phyloP scores from a whole-genome alignment of 139 green algal species.

The Chlamydomonas incerta region DNA sequence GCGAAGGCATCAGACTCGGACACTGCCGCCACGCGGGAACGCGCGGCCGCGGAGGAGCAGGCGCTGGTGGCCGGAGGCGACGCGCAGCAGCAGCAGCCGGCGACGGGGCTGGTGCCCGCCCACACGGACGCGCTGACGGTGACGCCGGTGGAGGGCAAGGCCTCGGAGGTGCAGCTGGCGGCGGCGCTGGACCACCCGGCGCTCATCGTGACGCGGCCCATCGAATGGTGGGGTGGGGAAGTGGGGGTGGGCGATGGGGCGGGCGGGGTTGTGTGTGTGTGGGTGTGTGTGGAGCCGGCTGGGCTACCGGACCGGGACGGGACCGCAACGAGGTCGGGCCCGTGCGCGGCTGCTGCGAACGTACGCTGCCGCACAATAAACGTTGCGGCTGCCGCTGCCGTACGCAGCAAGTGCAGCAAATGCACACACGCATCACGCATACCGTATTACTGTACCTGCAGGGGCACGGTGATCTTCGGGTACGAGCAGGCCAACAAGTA shows the following conservation, averaged over 20 bases:
- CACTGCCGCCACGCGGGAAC: not conserved
- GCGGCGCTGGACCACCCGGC: constrained; percentile 69
- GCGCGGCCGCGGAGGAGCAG: not conserved
- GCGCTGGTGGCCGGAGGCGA: not conserved
- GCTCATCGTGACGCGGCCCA: constrained; percentile 75
- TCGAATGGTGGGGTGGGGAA: constrained; percentile 91
- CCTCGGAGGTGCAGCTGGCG: constrained; percentile 44
- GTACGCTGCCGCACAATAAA: too few relatives aligned
- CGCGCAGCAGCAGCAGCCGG: constrained; percentile 11
- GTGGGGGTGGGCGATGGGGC: too few relatives aligned
- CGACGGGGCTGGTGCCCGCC: not conserved
- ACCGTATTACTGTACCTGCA: constrained; percentile 45
- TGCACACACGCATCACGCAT: too few relatives aligned
- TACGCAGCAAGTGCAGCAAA: too few relatives aligned
- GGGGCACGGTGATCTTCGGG: constrained; percentile 88
- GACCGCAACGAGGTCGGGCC: too few relatives aligned
- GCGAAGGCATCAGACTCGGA: not conserved
- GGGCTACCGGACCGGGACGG: too few relatives aligned
- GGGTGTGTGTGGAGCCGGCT: too few relatives aligned
- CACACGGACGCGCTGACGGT: constrained; percentile 19
- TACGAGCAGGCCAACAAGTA: constrained; percentile 91
- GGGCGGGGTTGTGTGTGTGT: too few relatives aligned
- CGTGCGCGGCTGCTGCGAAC: too few relatives aligned
- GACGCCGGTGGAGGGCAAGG: constrained; percentile 27
- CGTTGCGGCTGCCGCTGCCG: too few relatives aligned